Evolutionary conservation across 2,329 filamentous ascomycete genomes (phyloP).

Genomic region (Macroventuria anomochaeta): DNA sequence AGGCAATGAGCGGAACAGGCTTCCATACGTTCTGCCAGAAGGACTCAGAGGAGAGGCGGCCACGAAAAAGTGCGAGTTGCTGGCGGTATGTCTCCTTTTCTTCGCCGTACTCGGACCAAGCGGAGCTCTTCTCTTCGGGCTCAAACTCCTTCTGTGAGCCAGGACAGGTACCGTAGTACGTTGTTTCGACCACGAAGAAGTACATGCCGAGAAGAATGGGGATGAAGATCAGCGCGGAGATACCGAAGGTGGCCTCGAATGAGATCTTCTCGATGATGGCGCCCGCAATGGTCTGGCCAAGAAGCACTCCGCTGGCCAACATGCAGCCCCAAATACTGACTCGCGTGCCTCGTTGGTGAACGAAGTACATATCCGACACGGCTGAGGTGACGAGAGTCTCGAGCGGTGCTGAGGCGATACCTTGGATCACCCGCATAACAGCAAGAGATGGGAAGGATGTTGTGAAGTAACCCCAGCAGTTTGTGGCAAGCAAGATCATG

Average conservation of each 20-base stretch:
- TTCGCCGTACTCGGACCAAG: conserved; percentile 26
- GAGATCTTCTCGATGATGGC: conserved; percentile 50
- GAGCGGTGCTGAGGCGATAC: conserved; percentile 84
- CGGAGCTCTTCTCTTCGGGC: conserved; percentile 34
- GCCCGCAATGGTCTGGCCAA: conserved; percentile 55
- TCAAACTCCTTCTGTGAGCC: conserved; percentile 23
- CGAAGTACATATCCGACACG: conserved; percentile 89
- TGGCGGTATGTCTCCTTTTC: conserved; percentile 31
- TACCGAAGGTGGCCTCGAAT: conserved; percentile 53
- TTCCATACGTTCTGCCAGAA: conserved; percentile 44
- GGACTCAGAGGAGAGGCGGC: conserved; percentile 39
- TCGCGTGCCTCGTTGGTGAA: conserved; percentile 81
- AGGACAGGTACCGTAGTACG: conserved; percentile 40
- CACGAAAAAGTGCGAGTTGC: conserved; percentile 37
- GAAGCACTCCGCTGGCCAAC: conserved; percentile 46
- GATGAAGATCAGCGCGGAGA: conserved; percentile 53
- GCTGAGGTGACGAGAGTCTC: conserved; percentile 88
- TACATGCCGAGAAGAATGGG: conserved; percentile 51
- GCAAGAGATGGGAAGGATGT: conserved; percentile 49
- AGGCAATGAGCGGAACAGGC: conserved; percentile 81
- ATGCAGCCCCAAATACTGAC: conserved; percentile 73
- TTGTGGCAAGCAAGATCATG: conserved; percentile 45
- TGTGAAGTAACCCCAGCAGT: conserved; percentile 51
- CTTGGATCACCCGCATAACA: conserved; percentile 76
- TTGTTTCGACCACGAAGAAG: conserved; percentile 56